These are phyloP conservation scores for Persicaria tinctoria DNA, from an alignment of 148 eudicot species.

Conservation along the genomic window DNA sequence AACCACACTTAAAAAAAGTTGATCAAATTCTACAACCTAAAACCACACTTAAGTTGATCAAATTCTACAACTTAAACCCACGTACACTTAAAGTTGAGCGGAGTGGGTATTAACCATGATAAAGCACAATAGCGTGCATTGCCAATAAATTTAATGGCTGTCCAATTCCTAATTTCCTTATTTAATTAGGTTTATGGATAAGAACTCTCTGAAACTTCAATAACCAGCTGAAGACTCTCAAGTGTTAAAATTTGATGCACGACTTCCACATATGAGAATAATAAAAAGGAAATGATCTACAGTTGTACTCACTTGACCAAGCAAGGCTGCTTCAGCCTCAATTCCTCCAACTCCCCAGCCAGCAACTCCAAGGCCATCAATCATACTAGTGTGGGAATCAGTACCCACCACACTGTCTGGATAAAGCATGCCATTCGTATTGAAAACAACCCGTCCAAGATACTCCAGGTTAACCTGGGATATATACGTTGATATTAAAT, in stretches of 20 bases:
- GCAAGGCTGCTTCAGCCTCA: constrained; percentile 97
- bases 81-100: neutral
- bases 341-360: constrained; percentile 99
- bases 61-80: no score
- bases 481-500: neutral
- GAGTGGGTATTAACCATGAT: neutral
- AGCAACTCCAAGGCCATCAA: constrained; percentile 97
- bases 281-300: neutral
- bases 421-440: constrained; percentile 69
- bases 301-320: constrained; percentile 68
- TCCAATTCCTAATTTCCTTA: neutral
- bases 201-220: neutral
- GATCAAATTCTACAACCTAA: no score
- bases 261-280: neutral
- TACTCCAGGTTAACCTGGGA: constrained; percentile 92
- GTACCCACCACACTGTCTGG: constrained; percentile 99
- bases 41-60: no score
- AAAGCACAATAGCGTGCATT: neutral
- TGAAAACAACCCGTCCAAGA: constrained; percentile 96
- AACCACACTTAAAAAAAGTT: no score
- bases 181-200: no score
- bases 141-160: neutral
- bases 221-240: neutral
- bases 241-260: neutral
- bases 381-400: constrained; percentile 99